phyloP scores from a whole-genome alignment of 495 filamentous ascomycete genomes.

The Lophiotrema nucula region DNA sequence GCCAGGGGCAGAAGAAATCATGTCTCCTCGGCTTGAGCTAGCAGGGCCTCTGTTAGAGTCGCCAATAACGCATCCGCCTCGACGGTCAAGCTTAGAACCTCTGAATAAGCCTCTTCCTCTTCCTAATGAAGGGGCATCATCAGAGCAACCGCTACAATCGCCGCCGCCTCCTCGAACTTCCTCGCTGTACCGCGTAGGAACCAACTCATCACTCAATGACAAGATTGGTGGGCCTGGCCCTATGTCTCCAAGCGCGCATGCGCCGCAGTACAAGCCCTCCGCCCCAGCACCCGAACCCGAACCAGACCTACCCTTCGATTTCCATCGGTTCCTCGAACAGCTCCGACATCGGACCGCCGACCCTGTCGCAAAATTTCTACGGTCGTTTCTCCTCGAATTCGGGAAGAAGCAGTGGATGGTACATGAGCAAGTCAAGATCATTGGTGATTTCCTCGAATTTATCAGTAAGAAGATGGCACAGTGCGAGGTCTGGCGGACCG shows the following conservation, averaged over 20 bases:
- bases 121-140: conserved; percentile 1
- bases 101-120: conserved; percentile 42
- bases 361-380: conserved; percentile 90
- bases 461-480: conserved; percentile 98
- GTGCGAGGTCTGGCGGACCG: conserved; percentile 94
- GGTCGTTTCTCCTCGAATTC: conserved; percentile 92
- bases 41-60: conserved; percentile 66
- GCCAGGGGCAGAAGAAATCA: conserved; percentile 69
- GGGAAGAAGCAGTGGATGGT: conserved; percentile 99
- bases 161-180: conserved; percentile 36
- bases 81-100: conserved; percentile 80
- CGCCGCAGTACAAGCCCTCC: conserved; percentile 65
- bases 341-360: conserved; percentile 93
- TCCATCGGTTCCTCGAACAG: conserved; percentile 95
- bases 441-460: conserved; percentile 94
- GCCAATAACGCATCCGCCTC: conserved; percentile 69
- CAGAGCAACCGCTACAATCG: conserved; percentile 25
- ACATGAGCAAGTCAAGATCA: conserved; percentile 98
- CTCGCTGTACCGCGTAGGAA: conserved; percentile 27
- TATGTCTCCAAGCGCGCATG: conserved; percentile 51
- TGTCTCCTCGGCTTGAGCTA: conserved; percentile 75
- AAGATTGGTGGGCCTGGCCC: conserved; percentile 4
- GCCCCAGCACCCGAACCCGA: conserved; percentile 79
- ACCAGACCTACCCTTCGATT: conserved; percentile 89
- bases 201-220: conserved; percentile 41